Conservation (phyloP, 1,284 basidiomycete genomes). For the Ustilago esculenta region DNA sequence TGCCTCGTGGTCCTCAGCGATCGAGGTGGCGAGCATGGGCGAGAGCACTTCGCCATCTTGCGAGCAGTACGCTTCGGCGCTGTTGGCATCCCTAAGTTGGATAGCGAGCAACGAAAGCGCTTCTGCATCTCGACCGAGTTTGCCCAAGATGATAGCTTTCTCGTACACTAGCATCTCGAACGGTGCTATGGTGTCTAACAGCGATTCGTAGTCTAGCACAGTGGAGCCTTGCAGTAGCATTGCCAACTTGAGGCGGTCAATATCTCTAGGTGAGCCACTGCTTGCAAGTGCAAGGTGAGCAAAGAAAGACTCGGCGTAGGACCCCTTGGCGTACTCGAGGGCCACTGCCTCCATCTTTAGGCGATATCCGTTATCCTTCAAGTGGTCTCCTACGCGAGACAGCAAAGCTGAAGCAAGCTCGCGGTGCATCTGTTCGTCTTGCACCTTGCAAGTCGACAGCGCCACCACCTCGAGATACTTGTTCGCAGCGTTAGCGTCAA, state of each 20-base stretch:
- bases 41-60: constrained; percentile 54
- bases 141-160: constrained; percentile 51
- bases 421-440: constrained; percentile 47
- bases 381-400: constrained; percentile 10
- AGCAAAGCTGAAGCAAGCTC: constrained; percentile 37
- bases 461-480: constrained; percentile 59
- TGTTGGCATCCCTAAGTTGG: constrained; percentile 49
- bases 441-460: constrained; percentile 42
- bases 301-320: constrained; percentile 56
- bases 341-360: constrained; percentile 17
- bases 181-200: constrained; percentile 23
- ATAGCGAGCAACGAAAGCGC: constrained; percentile 54
- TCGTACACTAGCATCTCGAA: constrained; percentile 36
- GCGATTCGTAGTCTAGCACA: constrained; percentile 31
- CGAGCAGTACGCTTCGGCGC: constrained; percentile 59
- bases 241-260: constrained; percentile 52
- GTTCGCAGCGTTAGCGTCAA: constrained; percentile 51
- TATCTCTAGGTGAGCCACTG: constrained; percentile 11
- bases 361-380: constrained; percentile 15
- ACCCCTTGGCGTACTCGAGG: constrained; percentile 40
- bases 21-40: constrained; percentile 38
- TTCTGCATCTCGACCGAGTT: constrained; percentile 46
- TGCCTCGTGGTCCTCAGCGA: constrained; percentile 38
- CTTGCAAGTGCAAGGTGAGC: constrained; percentile 53
- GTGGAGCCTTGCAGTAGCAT: constrained; percentile 54